These are phyloP conservation scores for Didymella glomerata DNA, from an alignment of 2,329 filamentous ascomycete genomes.

Conservation along the genomic window DNA sequence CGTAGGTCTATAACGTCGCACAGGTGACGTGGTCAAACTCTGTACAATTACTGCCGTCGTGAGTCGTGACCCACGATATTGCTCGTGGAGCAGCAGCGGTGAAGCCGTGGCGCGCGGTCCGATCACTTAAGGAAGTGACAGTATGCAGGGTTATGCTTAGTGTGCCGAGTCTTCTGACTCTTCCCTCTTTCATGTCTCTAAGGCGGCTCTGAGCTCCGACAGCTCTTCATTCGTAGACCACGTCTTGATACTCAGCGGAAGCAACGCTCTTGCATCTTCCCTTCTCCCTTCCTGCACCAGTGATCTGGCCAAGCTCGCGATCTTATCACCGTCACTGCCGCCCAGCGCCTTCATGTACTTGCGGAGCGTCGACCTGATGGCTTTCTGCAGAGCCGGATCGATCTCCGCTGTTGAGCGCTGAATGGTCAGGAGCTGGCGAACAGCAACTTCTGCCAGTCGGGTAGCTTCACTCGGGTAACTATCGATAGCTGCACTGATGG, in stretches of 20 bases:
- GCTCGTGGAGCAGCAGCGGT: constrained; percentile 31
- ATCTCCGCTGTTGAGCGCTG: constrained; percentile 54
- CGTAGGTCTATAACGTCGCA: constrained; percentile 4
- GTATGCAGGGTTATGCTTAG: constrained; percentile 34
- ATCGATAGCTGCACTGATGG: constrained; percentile 64
- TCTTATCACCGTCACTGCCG: constrained; percentile 38
- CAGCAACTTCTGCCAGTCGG: constrained; percentile 57
- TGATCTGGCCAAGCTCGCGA: constrained; percentile 33
- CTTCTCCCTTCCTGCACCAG: constrained; percentile 39
- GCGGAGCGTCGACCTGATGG: constrained; percentile 56
- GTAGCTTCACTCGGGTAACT: constrained; percentile 44
- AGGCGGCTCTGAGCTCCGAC: constrained; percentile 33
- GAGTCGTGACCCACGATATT: constrained; percentile 27
- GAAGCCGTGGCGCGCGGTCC: constrained; percentile 28
- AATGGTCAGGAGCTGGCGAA: constrained; percentile 60
- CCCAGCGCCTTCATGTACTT: constrained; percentile 46
- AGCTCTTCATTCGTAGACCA: constrained; percentile 43
- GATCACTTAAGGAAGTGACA: constrained; percentile 26
- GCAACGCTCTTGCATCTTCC: constrained; percentile 40
- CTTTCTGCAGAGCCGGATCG: constrained; percentile 63
- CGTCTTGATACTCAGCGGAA: constrained; percentile 39
- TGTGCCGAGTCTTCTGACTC: constrained; percentile 24
- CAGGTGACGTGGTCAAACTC: constrained; percentile 34
- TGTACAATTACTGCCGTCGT: constrained; percentile 15
- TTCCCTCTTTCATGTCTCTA: constrained; percentile 26